phyloP scores from a whole-genome alignment of 2,329 filamentous ascomycete genomes.

The Coleophoma eucalyptorum region DNA sequence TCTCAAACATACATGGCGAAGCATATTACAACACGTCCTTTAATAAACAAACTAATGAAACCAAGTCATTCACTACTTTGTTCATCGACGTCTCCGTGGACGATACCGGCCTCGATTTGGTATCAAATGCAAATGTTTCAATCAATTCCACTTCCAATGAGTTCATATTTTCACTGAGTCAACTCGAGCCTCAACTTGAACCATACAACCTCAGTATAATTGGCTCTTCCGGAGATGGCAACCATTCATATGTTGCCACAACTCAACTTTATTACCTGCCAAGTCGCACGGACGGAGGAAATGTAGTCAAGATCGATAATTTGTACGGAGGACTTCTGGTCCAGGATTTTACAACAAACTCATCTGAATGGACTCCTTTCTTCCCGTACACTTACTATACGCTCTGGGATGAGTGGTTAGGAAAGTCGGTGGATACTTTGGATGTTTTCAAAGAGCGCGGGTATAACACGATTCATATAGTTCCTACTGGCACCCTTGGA shows the following conservation, averaged over 20 bases:
- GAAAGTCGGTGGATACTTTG: not conserved
- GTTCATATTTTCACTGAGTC: constrained; percentile 27
- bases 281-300: constrained; percentile 34
- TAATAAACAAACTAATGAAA: constrained; percentile 12
- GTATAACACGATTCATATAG: constrained; percentile 35
- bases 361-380: constrained; percentile 25
- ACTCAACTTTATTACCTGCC: constrained; percentile 36
- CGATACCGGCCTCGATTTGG: constrained; percentile 16
- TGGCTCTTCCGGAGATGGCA: constrained; percentile 23
- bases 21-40: constrained; percentile 21
- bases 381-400: constrained; percentile 43
- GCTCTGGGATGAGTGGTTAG: constrained; percentile 31
- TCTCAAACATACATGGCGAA: constrained; percentile 32
- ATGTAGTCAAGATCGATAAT: constrained; percentile 38
- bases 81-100: constrained; percentile 23
- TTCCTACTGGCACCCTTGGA: constrained; percentile 30
- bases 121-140: constrained; percentile 21
- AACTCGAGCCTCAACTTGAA: constrained; percentile 18
- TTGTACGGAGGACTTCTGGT: constrained; percentile 38
- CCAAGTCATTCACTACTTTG: constrained; percentile 10
- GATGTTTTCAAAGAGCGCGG: constrained; percentile 21
- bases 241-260: constrained; percentile 28
- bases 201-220: constrained; percentile 33
- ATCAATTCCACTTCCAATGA: constrained; percentile 32
- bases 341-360: constrained; percentile 22